phyloP scores from a whole-genome alignment of 129 eudicot species.

The Centrapalus pauciflorus region DNA sequence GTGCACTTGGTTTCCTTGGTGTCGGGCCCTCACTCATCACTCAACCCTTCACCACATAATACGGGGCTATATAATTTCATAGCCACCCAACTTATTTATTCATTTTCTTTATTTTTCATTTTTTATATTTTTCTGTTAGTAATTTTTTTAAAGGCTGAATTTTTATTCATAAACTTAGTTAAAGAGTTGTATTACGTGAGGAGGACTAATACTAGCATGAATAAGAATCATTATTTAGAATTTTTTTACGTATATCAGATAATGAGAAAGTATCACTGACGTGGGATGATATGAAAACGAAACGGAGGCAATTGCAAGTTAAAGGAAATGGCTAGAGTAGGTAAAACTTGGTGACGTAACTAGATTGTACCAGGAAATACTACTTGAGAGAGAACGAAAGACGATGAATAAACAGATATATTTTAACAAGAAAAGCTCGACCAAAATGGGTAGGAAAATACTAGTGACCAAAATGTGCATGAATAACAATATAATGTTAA shows the following conservation, averaged over 20 bases:
- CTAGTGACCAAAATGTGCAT: neutral
- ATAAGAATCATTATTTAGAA: too few species aligned
- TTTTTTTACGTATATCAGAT: too few species aligned
- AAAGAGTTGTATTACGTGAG: too few species aligned
- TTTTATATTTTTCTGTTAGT: neutral
- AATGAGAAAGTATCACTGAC: too few species aligned
- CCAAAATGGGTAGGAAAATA: conserved; percentile 7
- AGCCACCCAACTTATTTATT: conserved; percentile 5
- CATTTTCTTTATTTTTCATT: neutral
- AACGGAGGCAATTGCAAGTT: neutral
- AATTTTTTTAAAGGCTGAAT: too few species aligned
- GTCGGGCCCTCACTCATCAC: conserved; percentile 5
- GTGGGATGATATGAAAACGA: neutral
- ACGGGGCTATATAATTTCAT: neutral
- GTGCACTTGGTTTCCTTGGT: conserved; percentile 9
- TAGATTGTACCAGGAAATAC: neutral
- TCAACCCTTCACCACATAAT: conserved; percentile 19
- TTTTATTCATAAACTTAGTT: too few species aligned
- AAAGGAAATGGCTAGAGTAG: neutral
- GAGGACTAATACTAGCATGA: too few species aligned
- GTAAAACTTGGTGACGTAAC: neutral
- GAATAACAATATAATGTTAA: too few species aligned
- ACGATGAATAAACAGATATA: neutral
- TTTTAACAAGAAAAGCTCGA: neutral
- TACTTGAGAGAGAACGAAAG: neutral